Conservation (phyloP, 352 stramenopile species). For the Phytophthora sojae region DNA sequence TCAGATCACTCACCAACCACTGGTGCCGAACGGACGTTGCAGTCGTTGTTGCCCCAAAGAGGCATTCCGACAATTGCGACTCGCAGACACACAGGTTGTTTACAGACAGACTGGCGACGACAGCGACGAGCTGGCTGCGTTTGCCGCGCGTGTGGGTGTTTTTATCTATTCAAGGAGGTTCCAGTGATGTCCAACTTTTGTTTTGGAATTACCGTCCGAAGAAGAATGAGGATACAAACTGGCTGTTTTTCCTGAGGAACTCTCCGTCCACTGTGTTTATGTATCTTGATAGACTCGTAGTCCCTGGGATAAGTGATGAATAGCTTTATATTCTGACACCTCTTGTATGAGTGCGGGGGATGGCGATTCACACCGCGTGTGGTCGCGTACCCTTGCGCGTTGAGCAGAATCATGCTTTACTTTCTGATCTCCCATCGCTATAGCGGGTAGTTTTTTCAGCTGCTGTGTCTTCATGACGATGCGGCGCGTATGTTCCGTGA, state of each 20-base stretch:
- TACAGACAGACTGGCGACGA: too few relatives aligned
- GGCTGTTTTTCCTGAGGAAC: slow-evolving; percentile 91
- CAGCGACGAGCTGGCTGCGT: too few relatives aligned
- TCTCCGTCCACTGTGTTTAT: slow-evolving; percentile 22
- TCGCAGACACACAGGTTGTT: neutral
- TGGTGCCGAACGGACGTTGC: slow-evolving; percentile 24
- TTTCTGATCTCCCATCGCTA: slow-evolving; percentile 57
- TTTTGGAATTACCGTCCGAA: slow-evolving; percentile 92
- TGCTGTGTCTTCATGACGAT: neutral
- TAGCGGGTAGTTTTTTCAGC: neutral
- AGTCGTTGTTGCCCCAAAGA: neutral
- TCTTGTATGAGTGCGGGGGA: slow-evolving; percentile 89
- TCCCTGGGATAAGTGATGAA: slow-evolving; percentile 79
- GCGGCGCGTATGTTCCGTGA: slow-evolving; percentile 60
- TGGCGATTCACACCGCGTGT: slow-evolving; percentile 66
- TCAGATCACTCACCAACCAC: slow-evolving; percentile 14
- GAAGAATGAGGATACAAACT: slow-evolving; percentile 84
- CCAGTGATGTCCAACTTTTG: slow-evolving; percentile 83
- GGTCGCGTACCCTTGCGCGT: slow-evolving; percentile 51
- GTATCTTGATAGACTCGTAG: neutral
- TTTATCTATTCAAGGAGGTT: slow-evolving; percentile 39
- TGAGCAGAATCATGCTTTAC: slow-evolving; percentile 88
- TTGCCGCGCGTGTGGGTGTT: neutral
- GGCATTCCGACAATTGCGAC: slow-evolving; percentile 35
- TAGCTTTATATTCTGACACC: slow-evolving; percentile 92